phyloP scores from a whole-genome alignment of 2,329 filamentous ascomycete genomes.

The Grosmannia serpens region DNA sequence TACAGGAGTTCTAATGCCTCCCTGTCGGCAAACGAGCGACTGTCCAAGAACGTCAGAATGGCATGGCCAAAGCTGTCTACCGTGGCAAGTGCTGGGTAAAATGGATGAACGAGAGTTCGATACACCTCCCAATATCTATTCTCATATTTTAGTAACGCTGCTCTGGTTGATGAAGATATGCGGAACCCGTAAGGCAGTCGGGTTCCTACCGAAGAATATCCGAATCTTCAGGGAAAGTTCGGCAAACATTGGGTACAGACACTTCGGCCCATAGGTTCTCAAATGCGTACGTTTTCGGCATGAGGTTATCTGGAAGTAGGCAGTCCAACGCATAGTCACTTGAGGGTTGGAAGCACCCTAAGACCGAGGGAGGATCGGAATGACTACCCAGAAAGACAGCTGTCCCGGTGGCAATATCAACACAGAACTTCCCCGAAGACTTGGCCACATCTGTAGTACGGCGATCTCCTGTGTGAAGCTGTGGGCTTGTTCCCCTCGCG shows the following conservation, averaged over 20 bases:
- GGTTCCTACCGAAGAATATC: not conserved
- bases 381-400: not conserved
- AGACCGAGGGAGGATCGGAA: not conserved
- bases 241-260: not conserved
- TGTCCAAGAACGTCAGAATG: not conserved
- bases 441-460: not conserved
- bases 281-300: not conserved
- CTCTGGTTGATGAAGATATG: no score
- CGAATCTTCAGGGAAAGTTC: not conserved
- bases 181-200: no score
- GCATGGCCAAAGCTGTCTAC: not conserved
- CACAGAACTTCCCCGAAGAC: not conserved
- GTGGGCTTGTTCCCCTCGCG: not conserved
- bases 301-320: not conserved
- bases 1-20: not conserved
- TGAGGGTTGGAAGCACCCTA: not conserved
- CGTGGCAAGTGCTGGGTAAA: not conserved
- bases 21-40: not conserved
- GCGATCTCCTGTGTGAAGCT: not conserved
- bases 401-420: not conserved
- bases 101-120: not conserved
- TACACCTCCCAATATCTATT: not conserved
- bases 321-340: not conserved
- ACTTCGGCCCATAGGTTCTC: not conserved
- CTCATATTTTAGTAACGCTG: not conserved